phyloP scores from a whole-genome alignment of 176 grass and related monocot genomes.

The Triticum monococcum region DNA sequence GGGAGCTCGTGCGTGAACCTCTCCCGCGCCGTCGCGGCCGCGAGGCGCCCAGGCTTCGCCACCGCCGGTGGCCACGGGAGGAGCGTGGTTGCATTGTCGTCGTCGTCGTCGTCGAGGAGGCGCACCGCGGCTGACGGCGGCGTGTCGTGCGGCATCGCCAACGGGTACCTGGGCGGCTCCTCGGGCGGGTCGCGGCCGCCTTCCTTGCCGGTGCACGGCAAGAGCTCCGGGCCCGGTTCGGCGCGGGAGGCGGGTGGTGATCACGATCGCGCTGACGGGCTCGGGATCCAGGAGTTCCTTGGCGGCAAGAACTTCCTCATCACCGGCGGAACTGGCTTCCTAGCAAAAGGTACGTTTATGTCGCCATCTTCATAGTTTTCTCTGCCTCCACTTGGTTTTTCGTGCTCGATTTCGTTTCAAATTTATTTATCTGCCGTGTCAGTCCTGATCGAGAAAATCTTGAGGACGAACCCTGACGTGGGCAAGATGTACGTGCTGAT shows the following conservation, averaged over 20 bases:
- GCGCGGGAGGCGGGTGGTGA: background rate
- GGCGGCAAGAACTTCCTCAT: constrained; percentile 79
- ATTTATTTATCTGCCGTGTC: background rate
- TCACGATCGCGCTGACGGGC: constrained; percentile 26
- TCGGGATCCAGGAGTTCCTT: constrained; percentile 69
- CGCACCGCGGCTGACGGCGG: background rate
- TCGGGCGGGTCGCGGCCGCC: background rate
- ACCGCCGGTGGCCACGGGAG: background rate
- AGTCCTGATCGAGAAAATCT: constrained; percentile 94
- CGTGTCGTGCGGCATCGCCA: constrained; percentile 16
- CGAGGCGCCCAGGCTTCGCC: constrained; percentile 17
- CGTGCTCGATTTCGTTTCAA: background rate
- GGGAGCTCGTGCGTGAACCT: constrained; percentile 74
- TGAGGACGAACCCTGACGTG: constrained; percentile 72
- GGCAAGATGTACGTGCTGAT: constrained; percentile 88
- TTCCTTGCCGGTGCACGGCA: background rate
- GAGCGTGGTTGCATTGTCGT: constrained; percentile 9
- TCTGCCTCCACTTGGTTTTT: background rate
- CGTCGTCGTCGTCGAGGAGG: background rate
- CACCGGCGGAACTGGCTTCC: constrained; percentile 90
- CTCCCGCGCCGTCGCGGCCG: constrained; percentile 39
- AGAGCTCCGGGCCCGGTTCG: background rate
- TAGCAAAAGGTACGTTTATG: constrained; percentile 62
- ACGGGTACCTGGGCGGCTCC: background rate
- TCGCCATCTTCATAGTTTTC: background rate